Percentiles rank a stretch among this genome's conserved stretches.
phyloP scores from a whole-genome alignment of 148 eudicot species.

The Tetragonia tetragonoides region DNA sequence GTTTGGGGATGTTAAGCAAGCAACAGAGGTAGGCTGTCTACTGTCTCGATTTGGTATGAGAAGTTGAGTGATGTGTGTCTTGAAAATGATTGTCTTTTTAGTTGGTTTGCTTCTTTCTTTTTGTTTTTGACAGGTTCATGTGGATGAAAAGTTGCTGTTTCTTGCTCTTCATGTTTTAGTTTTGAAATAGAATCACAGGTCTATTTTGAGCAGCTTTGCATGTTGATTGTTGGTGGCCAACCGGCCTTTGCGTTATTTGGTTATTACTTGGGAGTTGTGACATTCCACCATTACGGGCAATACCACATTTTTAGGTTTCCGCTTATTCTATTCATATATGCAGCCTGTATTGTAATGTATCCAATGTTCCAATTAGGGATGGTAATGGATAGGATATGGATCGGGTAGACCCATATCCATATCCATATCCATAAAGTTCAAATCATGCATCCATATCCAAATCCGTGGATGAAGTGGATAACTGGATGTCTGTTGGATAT shows the following conservation, averaged over 20 bases:
- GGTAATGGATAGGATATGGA: too few relatives aligned
- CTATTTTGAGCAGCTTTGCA: constrained; percentile 9
- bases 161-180: constrained; percentile 19
- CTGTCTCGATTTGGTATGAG: constrained; percentile 19
- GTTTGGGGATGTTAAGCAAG: background rate
- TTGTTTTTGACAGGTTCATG: background rate
- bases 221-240: constrained; percentile 34
- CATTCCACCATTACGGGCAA: background rate
- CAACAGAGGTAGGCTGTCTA: constrained; percentile 25
- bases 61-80: constrained; percentile 9
- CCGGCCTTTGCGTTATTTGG: constrained; percentile 20
- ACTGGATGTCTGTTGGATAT: too few relatives aligned
- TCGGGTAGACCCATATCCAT: too few relatives aligned
- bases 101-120: background rate
- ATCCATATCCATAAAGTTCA: too few relatives aligned
- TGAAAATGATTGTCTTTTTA: background rate
- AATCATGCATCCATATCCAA: too few relatives aligned
- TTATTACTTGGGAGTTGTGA: background rate
- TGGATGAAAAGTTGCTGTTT: constrained; percentile 22
- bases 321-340: background rate
- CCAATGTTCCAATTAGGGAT: too few relatives aligned
- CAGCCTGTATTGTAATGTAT: too few relatives aligned
- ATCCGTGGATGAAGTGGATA: too few relatives aligned
- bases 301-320: constrained; percentile 1
- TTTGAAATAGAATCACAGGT: constrained; percentile 13